phyloP scores from a whole-genome alignment of 805 yeast species.

The Sporopachydermia quercuum region DNA sequence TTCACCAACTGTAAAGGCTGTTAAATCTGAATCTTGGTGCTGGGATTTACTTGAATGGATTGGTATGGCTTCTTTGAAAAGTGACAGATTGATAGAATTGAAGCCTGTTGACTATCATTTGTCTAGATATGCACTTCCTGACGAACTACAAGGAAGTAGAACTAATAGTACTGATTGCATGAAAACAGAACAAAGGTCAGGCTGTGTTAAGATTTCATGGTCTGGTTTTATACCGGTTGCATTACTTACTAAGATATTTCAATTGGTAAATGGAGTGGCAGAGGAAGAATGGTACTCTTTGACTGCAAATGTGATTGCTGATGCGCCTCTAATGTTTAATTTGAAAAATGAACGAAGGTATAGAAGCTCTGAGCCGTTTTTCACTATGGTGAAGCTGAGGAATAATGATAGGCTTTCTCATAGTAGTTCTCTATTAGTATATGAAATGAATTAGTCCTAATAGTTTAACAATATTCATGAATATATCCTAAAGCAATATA shows the following conservation, averaged over 20 bases:
- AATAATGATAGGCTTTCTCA: not conserved
- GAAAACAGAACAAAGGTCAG: too few relatives aligned
- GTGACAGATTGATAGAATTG: not conserved
- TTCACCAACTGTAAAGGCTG: not conserved
- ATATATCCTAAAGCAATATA: too few relatives aligned
- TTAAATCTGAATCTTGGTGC: not conserved
- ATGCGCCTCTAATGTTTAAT: not conserved
- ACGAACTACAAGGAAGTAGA: not conserved
- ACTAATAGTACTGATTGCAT: too few relatives aligned
- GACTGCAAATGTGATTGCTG: not conserved
- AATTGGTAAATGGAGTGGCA: not conserved
- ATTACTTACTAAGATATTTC: not conserved
- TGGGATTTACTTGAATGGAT: conserved; percentile 1
- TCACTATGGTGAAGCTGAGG: not conserved
- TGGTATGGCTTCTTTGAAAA: not conserved
- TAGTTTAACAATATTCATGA: too few relatives aligned
- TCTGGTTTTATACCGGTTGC: not conserved
- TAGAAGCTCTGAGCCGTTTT: not conserved
- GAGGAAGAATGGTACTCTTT: not conserved
- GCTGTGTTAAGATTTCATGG: not conserved
- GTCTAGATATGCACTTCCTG: not conserved
- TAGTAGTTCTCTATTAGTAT: not conserved
- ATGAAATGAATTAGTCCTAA: not conserved
- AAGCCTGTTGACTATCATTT: not conserved
- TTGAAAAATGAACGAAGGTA: not conserved